A percentile compares a stretch with the other conserved stretches of the same genome.
phyloP scores from a whole-genome alignment of 805 yeast species.

The Yamadazyma olivae region DNA sequence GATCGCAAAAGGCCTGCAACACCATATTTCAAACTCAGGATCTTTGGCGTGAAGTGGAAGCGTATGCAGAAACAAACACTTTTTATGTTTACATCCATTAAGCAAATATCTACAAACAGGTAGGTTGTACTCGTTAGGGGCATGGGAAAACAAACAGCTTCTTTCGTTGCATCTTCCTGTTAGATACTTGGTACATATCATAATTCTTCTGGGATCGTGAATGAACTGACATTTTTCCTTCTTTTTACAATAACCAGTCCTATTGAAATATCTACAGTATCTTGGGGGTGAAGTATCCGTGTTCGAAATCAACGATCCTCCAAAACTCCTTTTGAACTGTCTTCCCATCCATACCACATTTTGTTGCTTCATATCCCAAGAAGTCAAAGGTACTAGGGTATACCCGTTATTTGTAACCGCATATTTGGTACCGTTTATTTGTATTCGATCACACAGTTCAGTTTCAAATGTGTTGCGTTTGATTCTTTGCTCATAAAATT shows the following conservation, averaged over 20 bases:
- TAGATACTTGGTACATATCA: conserved; percentile 52
- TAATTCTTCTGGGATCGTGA: conserved; percentile 50
- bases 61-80: conserved; percentile 35
- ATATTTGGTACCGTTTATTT: conserved; percentile 40
- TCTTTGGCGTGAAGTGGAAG: neutral
- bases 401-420: conserved; percentile 41
- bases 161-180: conserved; percentile 45
- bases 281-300: no score
- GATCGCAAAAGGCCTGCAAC: conserved; percentile 66
- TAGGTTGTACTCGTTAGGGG: conserved; percentile 56
- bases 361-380: no score
- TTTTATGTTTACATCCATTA: conserved; percentile 34
- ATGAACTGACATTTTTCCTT: conserved; percentile 49
- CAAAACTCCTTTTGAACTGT: no score
- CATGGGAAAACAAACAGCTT: conserved; percentile 57
- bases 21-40: conserved; percentile 28
- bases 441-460: no score
- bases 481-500: no score
- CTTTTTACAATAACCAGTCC: conserved; percentile 48
- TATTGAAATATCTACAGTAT: no score
- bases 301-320: no score
- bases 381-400: conserved; percentile 10
- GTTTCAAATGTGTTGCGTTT: no score
- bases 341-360: no score
- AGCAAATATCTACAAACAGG: conserved; percentile 33